These are phyloP conservation scores for Hermanozyma aechmeae DNA, from an alignment of 805 yeast species.

Conservation along the genomic window DNA sequence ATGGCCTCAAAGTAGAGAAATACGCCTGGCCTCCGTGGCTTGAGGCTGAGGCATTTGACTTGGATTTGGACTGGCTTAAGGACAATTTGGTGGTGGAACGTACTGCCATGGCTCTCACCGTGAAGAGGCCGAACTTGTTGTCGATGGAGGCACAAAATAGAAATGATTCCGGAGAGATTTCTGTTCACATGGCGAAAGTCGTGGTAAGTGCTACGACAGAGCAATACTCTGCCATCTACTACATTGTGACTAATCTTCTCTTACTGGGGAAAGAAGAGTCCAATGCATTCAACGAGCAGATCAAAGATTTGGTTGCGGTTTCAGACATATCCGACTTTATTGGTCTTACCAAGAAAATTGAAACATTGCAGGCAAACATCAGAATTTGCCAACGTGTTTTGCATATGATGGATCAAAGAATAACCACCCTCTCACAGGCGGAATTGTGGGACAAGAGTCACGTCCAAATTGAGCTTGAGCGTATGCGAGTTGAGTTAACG, in stretches of 20 bases:
- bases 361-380: slow-evolving; percentile 21
- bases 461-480: slow-evolving; percentile 24
- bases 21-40: slow-evolving; percentile 13
- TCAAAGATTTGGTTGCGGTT: slow-evolving; percentile 25
- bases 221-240: slow-evolving; percentile 29
- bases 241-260: slow-evolving; percentile 25
- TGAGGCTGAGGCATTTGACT: slow-evolving; percentile 17
- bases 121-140: slow-evolving; percentile 43
- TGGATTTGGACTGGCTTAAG: slow-evolving; percentile 10
- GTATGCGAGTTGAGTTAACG: slow-evolving; percentile 22
- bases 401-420: slow-evolving; percentile 28
- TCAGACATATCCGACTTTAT: slow-evolving; percentile 27
- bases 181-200: slow-evolving; percentile 25
- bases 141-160: slow-evolving; percentile 23
- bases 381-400: slow-evolving; percentile 24
- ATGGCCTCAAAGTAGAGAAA: slow-evolving; percentile 1
- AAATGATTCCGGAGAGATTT: slow-evolving; percentile 18
- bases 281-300: no score
- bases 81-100: slow-evolving; percentile 25
- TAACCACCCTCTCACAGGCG: slow-evolving; percentile 10
- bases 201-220: slow-evolving; percentile 29
- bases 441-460: slow-evolving; percentile 14
- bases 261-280: slow-evolving; percentile 17
- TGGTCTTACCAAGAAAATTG: slow-evolving; percentile 22
- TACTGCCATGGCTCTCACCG: slow-evolving; percentile 33